Percentiles rank a stretch among this genome's conserved stretches.
Conservation (phyloP, 192 early-diverging fungal genomes). For the Coemansia sp. region DNA sequence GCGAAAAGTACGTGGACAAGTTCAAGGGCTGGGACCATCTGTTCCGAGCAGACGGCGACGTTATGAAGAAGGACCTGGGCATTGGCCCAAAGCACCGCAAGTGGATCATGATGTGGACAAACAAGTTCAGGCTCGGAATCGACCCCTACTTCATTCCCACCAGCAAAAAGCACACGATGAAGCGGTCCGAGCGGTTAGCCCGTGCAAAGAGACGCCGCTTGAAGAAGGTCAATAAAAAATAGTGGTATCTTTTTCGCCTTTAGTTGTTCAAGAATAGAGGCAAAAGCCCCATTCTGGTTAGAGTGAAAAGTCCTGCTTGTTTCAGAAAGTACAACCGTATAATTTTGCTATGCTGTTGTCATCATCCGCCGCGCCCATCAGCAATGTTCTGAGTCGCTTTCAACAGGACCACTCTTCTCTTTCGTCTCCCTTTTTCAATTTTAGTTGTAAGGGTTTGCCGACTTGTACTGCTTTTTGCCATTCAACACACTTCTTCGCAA, state of each 20-base stretch:
- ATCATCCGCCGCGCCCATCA: too few species aligned
- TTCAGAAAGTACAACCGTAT: too few species aligned
- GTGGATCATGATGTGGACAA: slow-evolving; percentile 61
- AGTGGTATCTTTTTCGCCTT: neutral
- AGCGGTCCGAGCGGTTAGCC: slow-evolving; percentile 41
- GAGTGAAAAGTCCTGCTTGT: too few species aligned
- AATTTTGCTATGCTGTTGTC: too few species aligned
- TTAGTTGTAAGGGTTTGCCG: too few species aligned
- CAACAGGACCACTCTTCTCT: too few species aligned
- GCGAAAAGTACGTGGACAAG: slow-evolving; percentile 56
- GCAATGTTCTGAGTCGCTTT: too few species aligned
- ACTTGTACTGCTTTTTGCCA: too few species aligned
- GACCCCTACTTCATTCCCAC: slow-evolving; percentile 59
- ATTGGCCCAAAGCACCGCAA: slow-evolving; percentile 65
- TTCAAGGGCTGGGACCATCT: slow-evolving; percentile 64
- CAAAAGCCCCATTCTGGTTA: neutral
- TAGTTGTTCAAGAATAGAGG: neutral
- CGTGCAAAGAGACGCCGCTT: slow-evolving; percentile 48
- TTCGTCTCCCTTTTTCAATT: too few species aligned
- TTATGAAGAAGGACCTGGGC: slow-evolving; percentile 63
- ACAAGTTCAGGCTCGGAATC: slow-evolving; percentile 60
- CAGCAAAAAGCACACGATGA: slow-evolving; percentile 57
- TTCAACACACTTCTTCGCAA: too few species aligned
- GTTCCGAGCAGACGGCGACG: slow-evolving; percentile 55
- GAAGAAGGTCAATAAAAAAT: slow-evolving; percentile 4